phyloP scores from a whole-genome alignment of 2,329 filamentous ascomycete species.

The Venturia asperata region DNA sequence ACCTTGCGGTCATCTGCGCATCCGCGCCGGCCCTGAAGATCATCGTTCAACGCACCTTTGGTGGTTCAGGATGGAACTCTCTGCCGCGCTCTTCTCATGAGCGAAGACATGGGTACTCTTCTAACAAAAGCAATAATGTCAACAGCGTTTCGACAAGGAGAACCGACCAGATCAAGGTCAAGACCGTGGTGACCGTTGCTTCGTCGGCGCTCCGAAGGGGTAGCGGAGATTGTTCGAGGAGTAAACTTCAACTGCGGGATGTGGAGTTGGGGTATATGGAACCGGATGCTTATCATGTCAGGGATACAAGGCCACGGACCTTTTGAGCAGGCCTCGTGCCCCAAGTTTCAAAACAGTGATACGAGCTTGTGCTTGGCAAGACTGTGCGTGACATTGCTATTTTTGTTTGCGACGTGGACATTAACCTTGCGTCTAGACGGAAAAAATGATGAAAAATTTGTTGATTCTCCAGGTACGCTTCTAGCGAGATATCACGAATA shows the following conservation, averaged over 20 bases:
- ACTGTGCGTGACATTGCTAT: neutral
- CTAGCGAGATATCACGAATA: too few relatives aligned
- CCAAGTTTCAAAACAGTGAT: neutral
- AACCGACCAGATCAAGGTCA: neutral
- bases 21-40: slow-evolving; percentile 18
- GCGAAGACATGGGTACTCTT: neutral
- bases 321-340: neutral
- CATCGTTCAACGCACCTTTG: neutral
- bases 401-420: too few relatives aligned
- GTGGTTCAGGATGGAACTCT: neutral
- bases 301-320: neutral
- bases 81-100: neutral
- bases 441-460: too few relatives aligned
- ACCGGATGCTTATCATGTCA: neutral
- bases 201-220: neutral
- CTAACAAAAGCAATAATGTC: too few relatives aligned
- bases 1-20: slow-evolving; percentile 19
- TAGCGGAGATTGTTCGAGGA: neutral
- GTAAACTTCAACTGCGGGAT: neutral
- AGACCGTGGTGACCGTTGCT: neutral
- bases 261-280: neutral
- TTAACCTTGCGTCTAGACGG: too few relatives aligned
- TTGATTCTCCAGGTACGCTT: too few relatives aligned
- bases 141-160: neutral
- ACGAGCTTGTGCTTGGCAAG: neutral